phyloP scores from a whole-genome alignment of 1,284 basidiomycete species.

The Trichosporon asahii region DNA sequence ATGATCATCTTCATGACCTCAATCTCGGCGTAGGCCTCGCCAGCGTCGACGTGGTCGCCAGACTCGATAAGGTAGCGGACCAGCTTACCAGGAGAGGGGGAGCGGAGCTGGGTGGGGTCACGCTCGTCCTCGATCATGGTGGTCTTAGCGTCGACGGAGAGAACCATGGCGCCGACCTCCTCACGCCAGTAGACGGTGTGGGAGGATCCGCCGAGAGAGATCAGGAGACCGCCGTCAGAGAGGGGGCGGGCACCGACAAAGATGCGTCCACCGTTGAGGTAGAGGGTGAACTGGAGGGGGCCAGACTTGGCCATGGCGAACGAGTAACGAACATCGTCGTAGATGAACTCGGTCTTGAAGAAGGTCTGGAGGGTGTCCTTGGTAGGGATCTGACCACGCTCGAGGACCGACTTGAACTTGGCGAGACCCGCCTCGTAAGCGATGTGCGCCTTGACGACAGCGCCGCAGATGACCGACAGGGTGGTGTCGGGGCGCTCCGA shows the following conservation, averaged over 20 bases:
- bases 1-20: constrained; percentile 99
- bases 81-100: constrained; percentile 95
- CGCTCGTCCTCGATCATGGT: constrained; percentile 99
- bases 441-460: constrained; percentile 92
- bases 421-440: constrained; percentile 83
- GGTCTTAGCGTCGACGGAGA: constrained; percentile 96
- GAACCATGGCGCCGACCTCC: constrained; percentile 88
- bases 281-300: constrained; percentile 83
- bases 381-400: constrained; percentile 93
- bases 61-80: constrained; percentile 93
- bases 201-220: constrained; percentile 87
- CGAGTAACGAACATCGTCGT: constrained; percentile 92
- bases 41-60: constrained; percentile 93
- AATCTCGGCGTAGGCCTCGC: constrained; percentile 96
- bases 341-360: constrained; percentile 96
- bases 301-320: constrained; percentile 94
- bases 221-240: constrained; percentile 90
- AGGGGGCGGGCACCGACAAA: constrained; percentile 85
- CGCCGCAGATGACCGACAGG: constrained; percentile 92
- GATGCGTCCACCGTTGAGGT: constrained; percentile 90
- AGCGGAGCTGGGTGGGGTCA: constrained; percentile 94
- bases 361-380: constrained; percentile 94
- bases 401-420: constrained; percentile 92
- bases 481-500: constrained; percentile 91
- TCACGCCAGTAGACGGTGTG: constrained; percentile 99